These are phyloP conservation scores for Amoebophrya sp. DNA, from an alignment of 169 alveolate species.

Conservation along the genomic window DNA sequence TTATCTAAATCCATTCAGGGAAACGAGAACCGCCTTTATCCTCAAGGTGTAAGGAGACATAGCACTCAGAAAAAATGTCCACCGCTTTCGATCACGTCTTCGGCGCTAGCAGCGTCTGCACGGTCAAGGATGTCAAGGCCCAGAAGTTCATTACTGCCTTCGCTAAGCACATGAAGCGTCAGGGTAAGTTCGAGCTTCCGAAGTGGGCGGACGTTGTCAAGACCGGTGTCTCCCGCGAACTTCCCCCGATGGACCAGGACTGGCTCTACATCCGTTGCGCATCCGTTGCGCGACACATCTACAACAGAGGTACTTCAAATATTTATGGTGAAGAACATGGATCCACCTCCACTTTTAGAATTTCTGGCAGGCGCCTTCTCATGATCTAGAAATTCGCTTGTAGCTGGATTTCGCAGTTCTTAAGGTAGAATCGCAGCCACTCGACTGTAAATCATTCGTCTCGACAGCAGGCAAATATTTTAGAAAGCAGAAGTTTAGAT, in stretches of 20 bases:
- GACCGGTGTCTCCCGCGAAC: conserved; percentile 36
- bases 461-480: too few relatives aligned
- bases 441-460: too few relatives aligned
- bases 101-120: not conserved
- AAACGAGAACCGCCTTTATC: too few relatives aligned
- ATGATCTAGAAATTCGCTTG: too few relatives aligned
- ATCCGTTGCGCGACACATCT: conserved; percentile 34
- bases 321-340: too few relatives aligned
- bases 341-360: too few relatives aligned
- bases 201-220: conserved; percentile 36
- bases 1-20: too few relatives aligned
- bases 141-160: conserved; percentile 33
- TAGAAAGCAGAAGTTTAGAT: too few relatives aligned
- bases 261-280: conserved; percentile 36
- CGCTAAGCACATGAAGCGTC: conserved; percentile 33
- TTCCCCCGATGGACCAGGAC: conserved; percentile 34
- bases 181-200: conserved; percentile 35
- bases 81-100: not conserved
- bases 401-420: too few relatives aligned
- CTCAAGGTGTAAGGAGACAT: too few relatives aligned
- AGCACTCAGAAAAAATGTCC: not conserved
- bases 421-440: too few relatives aligned
- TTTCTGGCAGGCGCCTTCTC: too few relatives aligned
- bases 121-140: conserved; percentile 37
- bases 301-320: not conserved